These are phyloP conservation scores for Penicillium salamii DNA, from an alignment of 495 filamentous ascomycete genomes.

Conservation along the genomic window DNA sequence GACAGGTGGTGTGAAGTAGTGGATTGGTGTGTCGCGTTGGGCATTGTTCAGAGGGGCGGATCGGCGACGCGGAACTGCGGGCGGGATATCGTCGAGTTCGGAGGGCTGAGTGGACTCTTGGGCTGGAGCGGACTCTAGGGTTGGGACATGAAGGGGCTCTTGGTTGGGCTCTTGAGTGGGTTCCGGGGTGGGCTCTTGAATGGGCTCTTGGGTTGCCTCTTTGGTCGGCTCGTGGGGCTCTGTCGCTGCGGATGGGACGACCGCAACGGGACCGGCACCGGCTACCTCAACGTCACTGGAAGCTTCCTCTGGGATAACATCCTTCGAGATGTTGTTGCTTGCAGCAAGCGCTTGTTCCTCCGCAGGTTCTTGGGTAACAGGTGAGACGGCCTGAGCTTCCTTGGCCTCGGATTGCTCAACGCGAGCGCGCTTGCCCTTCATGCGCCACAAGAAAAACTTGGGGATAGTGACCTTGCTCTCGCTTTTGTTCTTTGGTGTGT, in stretches of 20 bases:
- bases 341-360: constrained; percentile 11
- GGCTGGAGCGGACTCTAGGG: background rate
- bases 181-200: background rate
- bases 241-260: constrained; percentile 5
- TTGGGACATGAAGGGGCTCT: too few relatives aligned
- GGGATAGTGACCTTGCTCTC: constrained; percentile 19
- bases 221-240: background rate
- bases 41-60: constrained; percentile 1
- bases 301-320: background rate
- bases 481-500: constrained; percentile 39
- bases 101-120: background rate
- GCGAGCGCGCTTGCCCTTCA: constrained; percentile 23
- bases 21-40: constrained; percentile 14
- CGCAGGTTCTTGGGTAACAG: constrained; percentile 1
- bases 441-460: constrained; percentile 30
- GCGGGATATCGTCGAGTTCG: background rate
- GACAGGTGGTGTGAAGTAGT: constrained; percentile 14
- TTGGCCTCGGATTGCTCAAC: constrained; percentile 10
- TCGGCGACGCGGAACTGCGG: constrained; percentile 1
- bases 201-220: background rate
- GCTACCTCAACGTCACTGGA: constrained; percentile 3
- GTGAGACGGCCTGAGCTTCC: constrained; percentile 5
- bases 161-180: background rate
- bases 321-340: background rate
- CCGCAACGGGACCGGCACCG: background rate